phyloP scores from a whole-genome alignment of 768 basidiomycete species.

The Rhodotorula kratochvilovae region DNA sequence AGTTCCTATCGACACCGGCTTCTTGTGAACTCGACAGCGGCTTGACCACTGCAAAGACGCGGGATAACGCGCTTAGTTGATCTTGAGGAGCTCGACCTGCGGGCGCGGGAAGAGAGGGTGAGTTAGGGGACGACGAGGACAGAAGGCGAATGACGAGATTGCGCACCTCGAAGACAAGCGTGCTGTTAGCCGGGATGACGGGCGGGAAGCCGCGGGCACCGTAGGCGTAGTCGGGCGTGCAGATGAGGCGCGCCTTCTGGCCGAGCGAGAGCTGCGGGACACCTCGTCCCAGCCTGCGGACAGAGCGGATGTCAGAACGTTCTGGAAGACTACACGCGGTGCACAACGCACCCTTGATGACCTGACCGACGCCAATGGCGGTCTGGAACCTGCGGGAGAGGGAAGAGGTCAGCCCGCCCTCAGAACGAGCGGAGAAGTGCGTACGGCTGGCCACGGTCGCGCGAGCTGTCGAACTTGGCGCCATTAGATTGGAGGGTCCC shows the following conservation, averaged over 20 bases:
- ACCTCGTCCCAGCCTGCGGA: slow-evolving; percentile 72
- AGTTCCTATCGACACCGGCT: too few species aligned
- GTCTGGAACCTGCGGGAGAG: background rate
- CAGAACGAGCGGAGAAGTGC: slow-evolving; percentile 48
- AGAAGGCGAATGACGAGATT: too few species aligned
- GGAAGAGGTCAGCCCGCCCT: too few species aligned
- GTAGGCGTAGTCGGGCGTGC: slow-evolving; percentile 61
- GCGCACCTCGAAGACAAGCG: slow-evolving; percentile 62
- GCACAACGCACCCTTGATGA: slow-evolving; percentile 56
- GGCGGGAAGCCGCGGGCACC: slow-evolving; percentile 71
- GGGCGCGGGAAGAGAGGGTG: background rate
- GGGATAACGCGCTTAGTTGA: slow-evolving; percentile 50
- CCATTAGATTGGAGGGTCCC: slow-evolving; percentile 45
- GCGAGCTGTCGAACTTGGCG: slow-evolving; percentile 57
- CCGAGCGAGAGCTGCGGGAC: slow-evolving; percentile 73
- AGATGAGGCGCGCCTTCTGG: slow-evolving; percentile 55
- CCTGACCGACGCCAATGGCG: slow-evolving; percentile 67
- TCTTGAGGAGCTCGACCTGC: slow-evolving; percentile 68
- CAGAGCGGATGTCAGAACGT: background rate
- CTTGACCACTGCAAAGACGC: too few species aligned
- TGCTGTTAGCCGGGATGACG: slow-evolving; percentile 64
- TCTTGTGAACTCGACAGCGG: too few species aligned
- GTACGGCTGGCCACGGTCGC: slow-evolving; percentile 59
- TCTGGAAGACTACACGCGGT: background rate
- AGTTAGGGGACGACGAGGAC: background rate